A percentile compares a stretch with the other conserved stretches of the same genome.
phyloP scores from a whole-genome alignment of 805 yeast genomes.

The Starmerella bombi region DNA sequence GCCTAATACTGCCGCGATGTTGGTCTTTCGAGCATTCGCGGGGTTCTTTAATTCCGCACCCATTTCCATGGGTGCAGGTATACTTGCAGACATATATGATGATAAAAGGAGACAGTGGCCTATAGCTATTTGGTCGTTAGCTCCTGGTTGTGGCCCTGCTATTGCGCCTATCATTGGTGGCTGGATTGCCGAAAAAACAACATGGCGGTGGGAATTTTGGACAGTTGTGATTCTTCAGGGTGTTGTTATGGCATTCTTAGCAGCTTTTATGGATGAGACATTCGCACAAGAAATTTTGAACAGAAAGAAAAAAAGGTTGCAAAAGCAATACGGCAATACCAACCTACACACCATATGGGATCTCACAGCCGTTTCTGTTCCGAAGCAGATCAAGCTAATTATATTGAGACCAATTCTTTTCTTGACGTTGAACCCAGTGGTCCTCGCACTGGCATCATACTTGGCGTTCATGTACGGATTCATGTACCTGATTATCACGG shows the following conservation, averaged over 20 bases:
- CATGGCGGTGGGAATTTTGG: constrained; percentile 58
- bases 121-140: constrained; percentile 43
- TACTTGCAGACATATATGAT: constrained; percentile 46
- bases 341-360: constrained; percentile 50
- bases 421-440: constrained; percentile 47
- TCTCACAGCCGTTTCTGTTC: constrained; percentile 20
- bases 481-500: constrained; percentile 48
- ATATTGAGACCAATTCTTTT: constrained; percentile 43
- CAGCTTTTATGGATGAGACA: constrained; percentile 42
- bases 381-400: constrained; percentile 29
- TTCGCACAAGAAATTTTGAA: constrained; percentile 43
- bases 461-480: constrained; percentile 57
- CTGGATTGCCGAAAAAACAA: constrained; percentile 36
- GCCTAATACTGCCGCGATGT: constrained; percentile 40
- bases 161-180: constrained; percentile 38
- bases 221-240: constrained; percentile 43
- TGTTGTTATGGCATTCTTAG: constrained; percentile 33
- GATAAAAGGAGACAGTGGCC: constrained; percentile 42
- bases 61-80: constrained; percentile 56
- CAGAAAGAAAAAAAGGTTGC: constrained; percentile 35
- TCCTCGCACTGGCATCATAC: constrained; percentile 46
- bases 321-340: constrained; percentile 42
- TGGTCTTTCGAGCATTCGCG: constrained; percentile 47
- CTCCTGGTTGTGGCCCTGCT: constrained; percentile 50
- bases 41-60: constrained; percentile 62